A percentile compares a stretch with the other conserved stretches of the same genome.
These are phyloP conservation scores for Aspergillus quadrilineatus DNA, from an alignment of 2,329 filamentous ascomycete genomes.

Conservation along the genomic window DNA sequence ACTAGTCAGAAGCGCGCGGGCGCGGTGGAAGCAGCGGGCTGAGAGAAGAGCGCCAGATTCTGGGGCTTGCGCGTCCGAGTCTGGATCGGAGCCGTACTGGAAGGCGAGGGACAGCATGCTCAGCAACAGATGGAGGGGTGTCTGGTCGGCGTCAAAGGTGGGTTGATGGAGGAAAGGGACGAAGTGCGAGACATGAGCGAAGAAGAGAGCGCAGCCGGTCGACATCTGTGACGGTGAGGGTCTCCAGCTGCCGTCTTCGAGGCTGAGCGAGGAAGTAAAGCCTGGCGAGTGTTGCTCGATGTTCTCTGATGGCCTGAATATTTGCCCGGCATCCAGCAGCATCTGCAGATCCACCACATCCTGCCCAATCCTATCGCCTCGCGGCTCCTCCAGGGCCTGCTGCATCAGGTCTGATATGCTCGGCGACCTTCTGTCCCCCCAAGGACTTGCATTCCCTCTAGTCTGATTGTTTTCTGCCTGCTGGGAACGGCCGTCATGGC, in stretches of 20 bases:
- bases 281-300: neutral
- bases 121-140: slow-evolving; percentile 30
- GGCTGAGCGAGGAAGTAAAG: neutral
- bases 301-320: neutral
- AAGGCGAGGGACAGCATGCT: slow-evolving; percentile 42
- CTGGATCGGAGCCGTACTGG: slow-evolving; percentile 38
- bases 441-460: neutral
- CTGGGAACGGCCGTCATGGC: neutral
- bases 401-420: neutral
- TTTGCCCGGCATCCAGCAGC: neutral
- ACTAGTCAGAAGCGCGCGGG: slow-evolving; percentile 22
- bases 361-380: neutral
- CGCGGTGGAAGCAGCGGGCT: slow-evolving; percentile 34
- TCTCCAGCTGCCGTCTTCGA: slow-evolving; percentile 27
- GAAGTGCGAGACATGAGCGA: slow-evolving; percentile 38
- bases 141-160: slow-evolving; percentile 34
- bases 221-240: slow-evolving; percentile 33
- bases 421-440: neutral
- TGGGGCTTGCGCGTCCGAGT: slow-evolving; percentile 16
- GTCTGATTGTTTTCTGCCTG: neutral
- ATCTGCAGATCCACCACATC: neutral
- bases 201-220: slow-evolving; percentile 38
- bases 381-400: neutral
- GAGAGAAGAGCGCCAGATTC: slow-evolving; percentile 35
- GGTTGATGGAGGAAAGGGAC: slow-evolving; percentile 40